phyloP scores from a whole-genome alignment of 257 asterid species.

The Cinchona pubescens region DNA sequence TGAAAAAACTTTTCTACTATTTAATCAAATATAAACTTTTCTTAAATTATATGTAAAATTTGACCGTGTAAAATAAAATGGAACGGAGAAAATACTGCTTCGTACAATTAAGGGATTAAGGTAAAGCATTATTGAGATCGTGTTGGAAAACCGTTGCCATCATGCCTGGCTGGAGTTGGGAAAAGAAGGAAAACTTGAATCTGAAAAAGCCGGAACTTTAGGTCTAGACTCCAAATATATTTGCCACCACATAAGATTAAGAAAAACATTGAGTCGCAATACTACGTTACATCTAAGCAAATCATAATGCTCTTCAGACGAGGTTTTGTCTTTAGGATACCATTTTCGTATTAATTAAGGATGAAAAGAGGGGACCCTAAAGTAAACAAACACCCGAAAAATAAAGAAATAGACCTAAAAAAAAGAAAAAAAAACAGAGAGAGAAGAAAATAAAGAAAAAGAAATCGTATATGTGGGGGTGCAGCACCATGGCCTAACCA shows the following conservation, averaged over 20 bases:
- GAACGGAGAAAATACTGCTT: too few species aligned
- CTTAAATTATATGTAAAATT: too few species aligned
- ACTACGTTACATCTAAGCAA: neutral
- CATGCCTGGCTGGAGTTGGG: neutral
- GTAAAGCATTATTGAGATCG: neutral
- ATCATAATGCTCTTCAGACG: neutral
- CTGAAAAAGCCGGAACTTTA: conserved; percentile 7
- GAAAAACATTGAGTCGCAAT: neutral
- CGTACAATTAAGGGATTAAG: neutral
- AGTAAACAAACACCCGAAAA: too few species aligned
- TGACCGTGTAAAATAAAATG: too few species aligned
- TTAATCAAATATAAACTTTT: too few species aligned
- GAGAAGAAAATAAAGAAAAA: neutral
- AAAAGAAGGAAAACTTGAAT: neutral
- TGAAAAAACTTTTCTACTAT: too few species aligned
- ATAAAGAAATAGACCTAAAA: too few species aligned
- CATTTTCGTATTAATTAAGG: neutral
- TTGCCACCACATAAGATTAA: neutral
- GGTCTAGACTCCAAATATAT: neutral
- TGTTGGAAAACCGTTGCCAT: neutral
- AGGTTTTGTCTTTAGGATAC: neutral
- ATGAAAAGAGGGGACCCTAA: neutral
- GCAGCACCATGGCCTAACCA: too few species aligned
- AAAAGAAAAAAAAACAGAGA: too few species aligned
- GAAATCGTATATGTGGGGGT: too few species aligned